Conservation (phyloP, 176 grass and related monocot genomes). For the Musa beccarii region DNA sequence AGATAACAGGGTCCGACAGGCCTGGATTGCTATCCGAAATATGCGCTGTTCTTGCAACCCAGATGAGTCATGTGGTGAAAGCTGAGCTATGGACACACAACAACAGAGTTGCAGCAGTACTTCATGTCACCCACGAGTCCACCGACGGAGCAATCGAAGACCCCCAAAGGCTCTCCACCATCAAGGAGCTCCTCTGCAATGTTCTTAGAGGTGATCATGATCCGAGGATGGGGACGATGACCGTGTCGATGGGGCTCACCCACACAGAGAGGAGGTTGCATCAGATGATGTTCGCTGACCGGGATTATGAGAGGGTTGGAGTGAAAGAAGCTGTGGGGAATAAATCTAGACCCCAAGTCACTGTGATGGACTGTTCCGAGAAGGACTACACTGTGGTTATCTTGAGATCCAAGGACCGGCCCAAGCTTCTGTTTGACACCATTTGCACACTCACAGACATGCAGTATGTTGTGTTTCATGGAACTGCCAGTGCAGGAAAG, state of each 20-base stretch:
- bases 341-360: neutral
- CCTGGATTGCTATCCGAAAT: constrained; percentile 3
- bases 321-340: neutral
- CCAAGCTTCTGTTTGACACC: constrained; percentile 4
- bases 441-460: constrained; percentile 9
- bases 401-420: neutral
- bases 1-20: neutral
- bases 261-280: neutral
- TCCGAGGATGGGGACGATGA: neutral
- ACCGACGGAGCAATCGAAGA: neutral
- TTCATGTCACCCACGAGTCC: neutral
- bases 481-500: neutral
- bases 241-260: neutral
- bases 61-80: neutral
- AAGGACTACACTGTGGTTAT: constrained; percentile 2
- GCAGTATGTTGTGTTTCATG: constrained; percentile 11
- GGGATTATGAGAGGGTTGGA: neutral
- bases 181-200: neutral
- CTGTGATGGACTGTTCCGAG: neutral
- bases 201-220: constrained; percentile 2
- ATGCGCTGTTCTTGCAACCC: neutral
- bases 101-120: neutral
- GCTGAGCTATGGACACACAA: constrained; percentile 9
- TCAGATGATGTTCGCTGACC: constrained; percentile 2
- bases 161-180: neutral